Percentiles rank a stretch among this genome's conserved stretches.
These are phyloP conservation scores for Phytophthora parvispora DNA, from an alignment of 352 stramenopile genomes.

Conservation along the genomic window DNA sequence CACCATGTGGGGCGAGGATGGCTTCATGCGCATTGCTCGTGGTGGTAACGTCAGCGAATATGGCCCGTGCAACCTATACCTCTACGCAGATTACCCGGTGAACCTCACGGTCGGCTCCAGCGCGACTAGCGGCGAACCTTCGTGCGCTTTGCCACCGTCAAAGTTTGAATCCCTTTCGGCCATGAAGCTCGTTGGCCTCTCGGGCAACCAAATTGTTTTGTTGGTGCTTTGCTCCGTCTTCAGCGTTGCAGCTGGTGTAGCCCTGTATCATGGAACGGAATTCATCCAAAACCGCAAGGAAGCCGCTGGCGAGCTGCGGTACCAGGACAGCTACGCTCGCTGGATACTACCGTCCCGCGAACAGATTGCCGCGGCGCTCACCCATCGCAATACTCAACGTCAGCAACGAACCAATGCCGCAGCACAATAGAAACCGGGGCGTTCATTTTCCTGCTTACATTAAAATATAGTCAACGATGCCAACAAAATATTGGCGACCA, in stretches of 20 bases:
- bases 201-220: constrained; percentile 41
- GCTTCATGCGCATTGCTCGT: constrained; percentile 83
- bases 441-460: constrained; percentile 35
- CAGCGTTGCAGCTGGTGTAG: constrained; percentile 48
- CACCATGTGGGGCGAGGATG: constrained; percentile 89
- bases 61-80: constrained; percentile 81
- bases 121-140: constrained; percentile 28
- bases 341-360: constrained; percentile 80
- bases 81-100: constrained; percentile 79
- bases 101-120: constrained; percentile 47
- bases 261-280: constrained; percentile 58
- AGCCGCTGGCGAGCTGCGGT: constrained; percentile 47
- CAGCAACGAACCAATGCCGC: constrained; percentile 9
- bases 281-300: constrained; percentile 52
- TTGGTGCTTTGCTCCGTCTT: constrained; percentile 51
- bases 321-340: constrained; percentile 65
- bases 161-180: constrained; percentile 54
- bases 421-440: constrained; percentile 23
- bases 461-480: constrained; percentile 42
- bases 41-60: constrained; percentile 37
- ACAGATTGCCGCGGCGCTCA: constrained; percentile 58
- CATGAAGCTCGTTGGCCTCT: constrained; percentile 50
- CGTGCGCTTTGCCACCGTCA: constrained; percentile 40
- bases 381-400: constrained; percentile 24
- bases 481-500: constrained; percentile 3